Conservation (phyloP, 2,329 filamentous ascomycete genomes). For the Sporothrix protearum region DNA sequence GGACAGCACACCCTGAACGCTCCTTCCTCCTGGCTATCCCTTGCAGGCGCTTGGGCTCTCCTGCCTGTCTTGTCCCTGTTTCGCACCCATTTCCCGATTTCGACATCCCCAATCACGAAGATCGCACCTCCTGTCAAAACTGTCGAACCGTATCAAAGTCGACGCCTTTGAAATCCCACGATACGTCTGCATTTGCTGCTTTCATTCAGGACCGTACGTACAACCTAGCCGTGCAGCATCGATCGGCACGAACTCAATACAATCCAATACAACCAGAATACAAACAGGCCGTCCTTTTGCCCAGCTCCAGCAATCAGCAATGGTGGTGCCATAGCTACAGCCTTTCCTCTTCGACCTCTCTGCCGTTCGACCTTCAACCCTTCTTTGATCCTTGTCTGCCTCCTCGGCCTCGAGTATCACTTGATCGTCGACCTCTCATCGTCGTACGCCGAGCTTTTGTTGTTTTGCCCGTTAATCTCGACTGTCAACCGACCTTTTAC, state of each 20-base stretch:
- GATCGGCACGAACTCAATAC: too few species aligned
- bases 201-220: too few species aligned
- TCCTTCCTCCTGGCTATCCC: neutral
- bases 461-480: neutral
- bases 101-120: constrained; percentile 11
- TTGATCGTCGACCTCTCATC: neutral
- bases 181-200: neutral
- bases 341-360: neutral
- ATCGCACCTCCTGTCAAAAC: neutral
- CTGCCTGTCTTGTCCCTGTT: constrained; percentile 12
- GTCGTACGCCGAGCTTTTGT: neutral
- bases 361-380: neutral
- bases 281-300: neutral
- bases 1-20: neutral
- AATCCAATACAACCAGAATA: too few species aligned
- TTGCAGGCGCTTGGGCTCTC: constrained; percentile 13
- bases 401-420: neutral
- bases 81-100: constrained; percentile 2
- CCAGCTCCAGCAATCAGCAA: constrained; percentile 17
- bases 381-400: neutral
- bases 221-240: neutral
- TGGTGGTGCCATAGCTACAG: constrained; percentile 17
- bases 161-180: neutral
- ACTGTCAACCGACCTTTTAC: too few species aligned
- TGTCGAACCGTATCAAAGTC: neutral